Base-by-base conservation (phyloP, 805 yeast species). In the Novakomyces olei region DNA sequence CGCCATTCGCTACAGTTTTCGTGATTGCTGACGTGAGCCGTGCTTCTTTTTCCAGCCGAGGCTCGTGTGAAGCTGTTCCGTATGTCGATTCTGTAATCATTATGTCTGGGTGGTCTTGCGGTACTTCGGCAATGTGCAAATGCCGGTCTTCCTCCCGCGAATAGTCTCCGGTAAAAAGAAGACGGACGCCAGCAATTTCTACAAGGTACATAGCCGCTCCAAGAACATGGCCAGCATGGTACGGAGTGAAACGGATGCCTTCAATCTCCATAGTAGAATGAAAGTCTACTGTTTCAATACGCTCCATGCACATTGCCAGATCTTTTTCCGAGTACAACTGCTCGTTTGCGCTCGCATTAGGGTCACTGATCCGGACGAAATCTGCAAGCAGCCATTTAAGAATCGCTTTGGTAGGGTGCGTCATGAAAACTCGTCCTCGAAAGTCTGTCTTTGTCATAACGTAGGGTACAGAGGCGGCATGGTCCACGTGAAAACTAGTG, bases 171-270 rank as follows among this genome's bases (percentile, higher is more conserved):
- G 99, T 88, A 49, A 85, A 88, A 33, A 88, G 52, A 0, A 80
- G 63, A 42, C 79, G 77, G 37, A 85, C 57, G 0, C 95, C 95
- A 14, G 93, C 94, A 44, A 88, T 75, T 51, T 88, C 99, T 31
- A 88, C 68, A 41, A 88, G 72, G 51, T 73, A 88, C 96, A 88
- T 88, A 8, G 96, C 94, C 7, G 98, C 96, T 35, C 99, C 99
- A 28, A 88, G 59, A 8, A 88, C 99, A 61, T 88, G 99, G n/a
- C 99, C 99, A 5, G 99, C 99, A 55, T 85, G 99, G 51, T 75
- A 88, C 1, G 98, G 98, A 1, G 98, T 88, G 57, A 88, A 85
- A 47, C 88, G 63, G 36, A 88, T 73, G 33, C 98, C 98, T 37
- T 78, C 91, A 23, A 83, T 77, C 44, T 88, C 96, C 41, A 80